phyloP scores from a whole-genome alignment of 345 rosid genomes.

The Heritiera littoralis region DNA sequence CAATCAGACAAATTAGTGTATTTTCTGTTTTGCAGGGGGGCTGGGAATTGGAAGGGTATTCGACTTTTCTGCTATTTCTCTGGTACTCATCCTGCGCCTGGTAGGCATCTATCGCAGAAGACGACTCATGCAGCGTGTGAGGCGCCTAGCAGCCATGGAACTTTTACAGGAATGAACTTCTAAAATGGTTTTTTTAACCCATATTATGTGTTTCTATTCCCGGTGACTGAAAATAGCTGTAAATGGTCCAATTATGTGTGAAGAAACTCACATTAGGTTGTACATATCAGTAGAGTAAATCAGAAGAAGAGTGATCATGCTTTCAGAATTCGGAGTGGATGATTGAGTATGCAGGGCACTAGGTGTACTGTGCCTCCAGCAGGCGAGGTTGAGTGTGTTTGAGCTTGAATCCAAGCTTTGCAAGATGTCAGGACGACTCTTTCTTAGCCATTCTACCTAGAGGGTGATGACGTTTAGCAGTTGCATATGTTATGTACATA shows the following conservation, averaged over 20 bases:
- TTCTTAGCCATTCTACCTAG: too few species aligned
- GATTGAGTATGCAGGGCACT: neutral
- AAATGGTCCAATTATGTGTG: neutral
- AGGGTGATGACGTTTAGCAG: too few species aligned
- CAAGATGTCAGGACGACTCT: too few species aligned
- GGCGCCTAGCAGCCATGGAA: slow-evolving; percentile 53
- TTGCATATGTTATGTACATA: neutral
- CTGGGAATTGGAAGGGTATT: slow-evolving; percentile 59
- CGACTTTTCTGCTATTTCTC: slow-evolving; percentile 53
- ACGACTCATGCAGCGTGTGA: slow-evolving; percentile 58
- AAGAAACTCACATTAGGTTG: neutral
- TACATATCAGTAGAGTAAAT: neutral
- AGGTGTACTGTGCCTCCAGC: neutral
- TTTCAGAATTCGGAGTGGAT: neutral
- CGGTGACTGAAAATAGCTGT: neutral
- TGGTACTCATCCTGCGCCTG: slow-evolving; percentile 60
- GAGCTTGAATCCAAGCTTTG: too few species aligned
- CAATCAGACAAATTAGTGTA: neutral
- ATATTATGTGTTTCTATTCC: neutral
- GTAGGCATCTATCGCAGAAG: slow-evolving; percentile 55
- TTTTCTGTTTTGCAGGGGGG: slow-evolving; percentile 27
- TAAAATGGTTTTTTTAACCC: neutral
- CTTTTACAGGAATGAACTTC: slow-evolving; percentile 36
- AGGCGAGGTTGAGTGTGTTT: too few species aligned
- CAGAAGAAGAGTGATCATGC: too few species aligned